Percentiles rank a stretch among this genome's conserved stretches.
These are phyloP conservation scores for Ophiostoma australiae DNA, from an alignment of 2,329 filamentous ascomycete species.

Conservation along the genomic window DNA sequence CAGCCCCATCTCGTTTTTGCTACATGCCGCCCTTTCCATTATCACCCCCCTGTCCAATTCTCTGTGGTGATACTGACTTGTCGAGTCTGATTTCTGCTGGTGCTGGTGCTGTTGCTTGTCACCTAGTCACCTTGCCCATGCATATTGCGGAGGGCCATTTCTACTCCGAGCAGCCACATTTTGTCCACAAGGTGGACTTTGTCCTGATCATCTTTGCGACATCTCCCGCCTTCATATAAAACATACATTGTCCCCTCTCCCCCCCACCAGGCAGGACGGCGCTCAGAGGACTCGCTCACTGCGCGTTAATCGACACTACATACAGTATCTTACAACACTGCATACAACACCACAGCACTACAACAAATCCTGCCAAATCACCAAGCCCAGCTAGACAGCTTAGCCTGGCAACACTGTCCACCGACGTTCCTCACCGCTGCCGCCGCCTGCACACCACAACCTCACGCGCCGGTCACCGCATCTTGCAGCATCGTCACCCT, in stretches of 20 bases:
- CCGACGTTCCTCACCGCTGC: constrained; percentile 22
- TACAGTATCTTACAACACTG: no score
- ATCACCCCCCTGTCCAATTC: background rate
- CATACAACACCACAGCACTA: background rate
- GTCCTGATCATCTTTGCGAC: constrained; percentile 4
- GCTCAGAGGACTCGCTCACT: background rate
- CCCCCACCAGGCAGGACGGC: background rate
- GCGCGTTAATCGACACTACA: background rate
- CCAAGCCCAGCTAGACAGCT: background rate
- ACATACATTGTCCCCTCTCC: background rate
- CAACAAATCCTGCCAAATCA: background rate
- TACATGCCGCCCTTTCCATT: constrained; percentile 6
- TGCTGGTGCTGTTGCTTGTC: no score
- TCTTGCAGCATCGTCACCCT: constrained; percentile 14
- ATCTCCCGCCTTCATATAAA: constrained; percentile 8
- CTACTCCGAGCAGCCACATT: background rate
- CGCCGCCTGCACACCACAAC: constrained; percentile 8
- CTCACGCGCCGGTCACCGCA: constrained; percentile 22
- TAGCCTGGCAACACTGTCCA: background rate
- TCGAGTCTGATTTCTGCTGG: background rate
- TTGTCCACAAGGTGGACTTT: background rate
- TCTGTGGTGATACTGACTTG: constrained; percentile 1
- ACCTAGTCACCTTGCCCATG: background rate
- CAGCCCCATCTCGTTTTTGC: background rate
- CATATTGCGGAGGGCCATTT: background rate